phyloP scores from a whole-genome alignment of 768 basidiomycete genomes.

The Clavaria fumosa region DNA sequence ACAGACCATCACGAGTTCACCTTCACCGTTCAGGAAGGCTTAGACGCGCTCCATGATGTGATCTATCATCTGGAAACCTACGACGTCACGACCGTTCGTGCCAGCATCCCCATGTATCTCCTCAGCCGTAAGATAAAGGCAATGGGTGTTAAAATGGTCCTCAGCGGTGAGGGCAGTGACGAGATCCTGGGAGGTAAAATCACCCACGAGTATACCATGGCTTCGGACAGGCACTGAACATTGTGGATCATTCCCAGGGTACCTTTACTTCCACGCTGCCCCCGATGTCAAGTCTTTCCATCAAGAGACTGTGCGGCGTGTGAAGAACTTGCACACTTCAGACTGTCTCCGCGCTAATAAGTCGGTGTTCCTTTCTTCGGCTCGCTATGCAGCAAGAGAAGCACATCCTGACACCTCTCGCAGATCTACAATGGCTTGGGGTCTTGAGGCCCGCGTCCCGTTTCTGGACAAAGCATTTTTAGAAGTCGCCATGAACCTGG shows the following conservation, averaged over 20 bases:
- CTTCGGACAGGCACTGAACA: no score
- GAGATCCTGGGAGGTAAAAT: conserved; percentile 83
- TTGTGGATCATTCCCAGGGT: conserved; percentile 50
- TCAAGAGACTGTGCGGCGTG: conserved; percentile 85
- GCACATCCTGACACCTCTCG: conserved; percentile 1
- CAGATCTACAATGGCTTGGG: conserved; percentile 99
- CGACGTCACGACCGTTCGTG: conserved; percentile 96
- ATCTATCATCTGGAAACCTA: conserved; percentile 98
- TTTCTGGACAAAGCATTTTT: conserved; percentile 97
- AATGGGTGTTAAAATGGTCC: conserved; percentile 99
- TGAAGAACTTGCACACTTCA: conserved; percentile 94
- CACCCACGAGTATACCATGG: no score
- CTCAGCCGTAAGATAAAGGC: conserved; percentile 98
- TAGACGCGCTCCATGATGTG: conserved; percentile 94
- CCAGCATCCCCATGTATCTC: conserved; percentile 97
- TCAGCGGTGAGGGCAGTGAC: conserved; percentile 94
- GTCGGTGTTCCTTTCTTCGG: no score
- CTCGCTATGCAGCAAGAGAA: conserved; percentile 1
- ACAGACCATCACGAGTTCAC: conserved; percentile 96
- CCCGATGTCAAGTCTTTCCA: conserved; percentile 82
- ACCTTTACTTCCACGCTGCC: conserved; percentile 98
- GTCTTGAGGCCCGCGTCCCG: conserved; percentile 94
- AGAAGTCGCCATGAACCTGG: conserved; percentile 83
- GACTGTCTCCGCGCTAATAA: conserved; percentile 99
- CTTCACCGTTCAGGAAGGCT: conserved; percentile 94